Percentiles rank a stretch among this genome's conserved stretches.
Evolutionary conservation across 164 flowering plant genomes (phyloP).

Genomic region (Warburgia ugandensis): DNA sequence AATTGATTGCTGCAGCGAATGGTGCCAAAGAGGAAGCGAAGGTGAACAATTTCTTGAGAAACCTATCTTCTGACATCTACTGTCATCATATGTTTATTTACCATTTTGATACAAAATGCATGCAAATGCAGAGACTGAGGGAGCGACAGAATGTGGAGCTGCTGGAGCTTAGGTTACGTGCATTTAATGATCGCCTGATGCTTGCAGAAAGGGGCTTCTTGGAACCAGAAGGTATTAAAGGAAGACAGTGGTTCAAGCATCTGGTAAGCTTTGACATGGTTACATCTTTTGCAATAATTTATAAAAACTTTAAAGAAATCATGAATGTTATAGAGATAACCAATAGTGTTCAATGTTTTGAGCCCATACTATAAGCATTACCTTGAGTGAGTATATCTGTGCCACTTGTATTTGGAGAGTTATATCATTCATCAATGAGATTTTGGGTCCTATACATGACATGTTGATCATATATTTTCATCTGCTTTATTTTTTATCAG

Average conservation of each 20-base stretch:
- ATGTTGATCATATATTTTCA: too few species aligned
- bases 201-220: slow-evolving; percentile 88
- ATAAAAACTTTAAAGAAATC: too few species aligned
- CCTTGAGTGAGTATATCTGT: too few species aligned
- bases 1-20: slow-evolving; percentile 44
- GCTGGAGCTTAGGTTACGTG: slow-evolving; percentile 39
- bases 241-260: slow-evolving; percentile 88
- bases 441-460: too few species aligned
- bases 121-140: slow-evolving; percentile 40
- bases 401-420: too few species aligned
- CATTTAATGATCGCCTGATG: slow-evolving; percentile 79
- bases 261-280: slow-evolving; percentile 38
- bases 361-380: too few species aligned
- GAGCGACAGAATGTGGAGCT: slow-evolving; percentile 22
- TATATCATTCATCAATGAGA: too few species aligned
- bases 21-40: slow-evolving; percentile 42
- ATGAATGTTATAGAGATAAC: too few species aligned
- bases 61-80: neutral
- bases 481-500: too few species aligned
- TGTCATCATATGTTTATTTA: neutral
- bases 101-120: neutral
- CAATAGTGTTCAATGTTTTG: too few species aligned
- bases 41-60: slow-evolving; percentile 43
- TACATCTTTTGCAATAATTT: neutral
- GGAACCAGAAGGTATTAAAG: slow-evolving; percentile 67